Conservation (phyloP, 805 yeast species). For the Pichia membranifaciens region DNA sequence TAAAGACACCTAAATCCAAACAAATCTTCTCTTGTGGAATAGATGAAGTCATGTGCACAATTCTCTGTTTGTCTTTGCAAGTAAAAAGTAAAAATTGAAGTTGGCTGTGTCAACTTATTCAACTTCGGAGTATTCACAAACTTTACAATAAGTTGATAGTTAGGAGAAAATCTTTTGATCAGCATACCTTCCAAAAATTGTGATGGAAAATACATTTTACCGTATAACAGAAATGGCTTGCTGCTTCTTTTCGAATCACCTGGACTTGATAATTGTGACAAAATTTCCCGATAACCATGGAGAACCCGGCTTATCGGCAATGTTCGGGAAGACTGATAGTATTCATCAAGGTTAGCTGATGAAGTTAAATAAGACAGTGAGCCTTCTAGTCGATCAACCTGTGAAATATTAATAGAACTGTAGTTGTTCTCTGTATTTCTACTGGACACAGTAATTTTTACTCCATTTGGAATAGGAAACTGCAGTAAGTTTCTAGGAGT, state of each 20-base stretch:
- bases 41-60: constrained; percentile 66
- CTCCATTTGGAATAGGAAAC: constrained; percentile 65
- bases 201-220: constrained; percentile 84
- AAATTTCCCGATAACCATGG: constrained; percentile 49
- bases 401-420: constrained; percentile 65
- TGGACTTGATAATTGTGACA: not conserved
- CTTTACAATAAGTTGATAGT: constrained; percentile 62
- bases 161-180: constrained; percentile 52
- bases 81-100: constrained; percentile 56
- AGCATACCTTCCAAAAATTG: constrained; percentile 84
- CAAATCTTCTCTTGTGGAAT: constrained; percentile 77
- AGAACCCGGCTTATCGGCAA: constrained; percentile 61
- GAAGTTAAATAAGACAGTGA: constrained; percentile 78
- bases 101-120: constrained; percentile 23
- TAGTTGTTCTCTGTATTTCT: constrained; percentile 65
- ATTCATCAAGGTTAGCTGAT: constrained; percentile 44
- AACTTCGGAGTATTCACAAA: constrained; percentile 57
- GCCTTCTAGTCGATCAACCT: constrained; percentile 63
- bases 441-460: constrained; percentile 60
- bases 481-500: constrained; percentile 66
- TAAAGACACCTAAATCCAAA: constrained; percentile 77
- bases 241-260: not conserved
- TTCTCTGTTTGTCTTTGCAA: constrained; percentile 62
- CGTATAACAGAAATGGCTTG: constrained; percentile 51
- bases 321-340: constrained; percentile 45